Base-by-base conservation (phyloP, 164 flowering plant species). In the Magnolia officinalis region DNA sequence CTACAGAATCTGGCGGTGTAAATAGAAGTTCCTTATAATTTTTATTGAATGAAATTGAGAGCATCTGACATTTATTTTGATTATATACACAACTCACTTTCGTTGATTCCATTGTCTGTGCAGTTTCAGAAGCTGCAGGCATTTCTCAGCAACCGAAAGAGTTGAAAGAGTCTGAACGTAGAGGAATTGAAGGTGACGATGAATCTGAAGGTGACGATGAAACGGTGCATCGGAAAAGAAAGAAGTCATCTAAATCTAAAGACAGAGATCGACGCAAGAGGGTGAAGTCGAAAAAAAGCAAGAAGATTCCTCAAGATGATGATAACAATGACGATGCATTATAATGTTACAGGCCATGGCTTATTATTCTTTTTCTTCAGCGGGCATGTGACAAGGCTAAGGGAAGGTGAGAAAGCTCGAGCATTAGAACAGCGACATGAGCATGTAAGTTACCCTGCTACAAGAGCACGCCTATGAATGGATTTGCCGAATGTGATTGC, bases 191-290 rank as follows among this genome's bases (percentile, higher is more conserved):
- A 68, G 71, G 19, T 68, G 18, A 68, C 8, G 50, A 26, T 18
- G 14, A 68, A 16, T 18, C 19, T 68, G 71, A 68, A 68, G 50
- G 26, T 18, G 50, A 16, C 10, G 51, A 31, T 68, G 31, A 31
- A 16, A 16, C 50, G 16, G 49, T 31, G 19, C 71, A 29, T 13
- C 13, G 31, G 71, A 68, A 68, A 31, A 68, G 71, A 29, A 68
- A 31, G 31, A 68, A 68, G 71, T 55, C 61, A 55, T 55, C 61
- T 55, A 55, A 55, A 31, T 68, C 71, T 37, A 31, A 68, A 37
- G 45, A 29, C 1, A n/a, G 51, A 68, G 45, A 31, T 29, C 71
- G 4, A 31, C 29, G 16, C 24, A 65, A 21, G 50, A 68, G n/a
- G 71, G 50, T 31, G 2, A 68, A 31, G 71, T 68, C 50, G n/a